These are phyloP conservation scores for Cytospora paraplurivora DNA, from an alignment of 2,329 filamentous ascomycete genomes.

Conservation along the genomic window DNA sequence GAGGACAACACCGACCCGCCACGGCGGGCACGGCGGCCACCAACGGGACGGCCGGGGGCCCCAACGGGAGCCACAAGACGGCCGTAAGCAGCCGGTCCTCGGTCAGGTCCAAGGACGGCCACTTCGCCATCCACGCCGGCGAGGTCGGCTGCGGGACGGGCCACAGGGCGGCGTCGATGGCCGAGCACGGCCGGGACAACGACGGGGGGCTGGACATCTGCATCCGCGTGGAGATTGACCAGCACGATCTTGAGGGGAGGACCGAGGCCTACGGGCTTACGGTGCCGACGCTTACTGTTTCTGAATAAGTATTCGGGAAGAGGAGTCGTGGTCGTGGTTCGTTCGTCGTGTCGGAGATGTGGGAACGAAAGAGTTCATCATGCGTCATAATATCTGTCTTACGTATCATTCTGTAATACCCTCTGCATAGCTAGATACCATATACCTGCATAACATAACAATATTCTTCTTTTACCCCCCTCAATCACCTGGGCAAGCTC, in stretches of 20 bases:
- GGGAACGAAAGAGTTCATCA: not conserved
- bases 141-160: constrained; percentile 77
- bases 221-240: constrained; percentile 84
- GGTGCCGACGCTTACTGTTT: constrained; percentile 67
- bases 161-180: constrained; percentile 68
- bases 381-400: not conserved
- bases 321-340: not conserved
- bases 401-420: constrained; percentile 4
- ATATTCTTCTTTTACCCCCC: not conserved
- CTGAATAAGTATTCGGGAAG: not conserved
- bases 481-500: not conserved
- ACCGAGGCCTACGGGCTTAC: constrained; percentile 84
- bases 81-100: constrained; percentile 18
- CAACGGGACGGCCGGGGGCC: constrained; percentile 18
- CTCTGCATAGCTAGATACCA: constrained; percentile 22
- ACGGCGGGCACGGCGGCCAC: constrained; percentile 19
- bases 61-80: constrained; percentile 16
- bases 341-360: not conserved
- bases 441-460: not conserved
- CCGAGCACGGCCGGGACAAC: constrained; percentile 56
- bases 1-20: constrained; percentile 2
- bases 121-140: constrained; percentile 71
- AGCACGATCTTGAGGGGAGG: constrained; percentile 76
- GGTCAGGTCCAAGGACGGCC: constrained; percentile 52
- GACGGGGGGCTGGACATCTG: constrained; percentile 75